Evolutionary conservation across 768 basidiomycete species (phyloP).

Genomic region (Agaricus subrufescens): DNA sequence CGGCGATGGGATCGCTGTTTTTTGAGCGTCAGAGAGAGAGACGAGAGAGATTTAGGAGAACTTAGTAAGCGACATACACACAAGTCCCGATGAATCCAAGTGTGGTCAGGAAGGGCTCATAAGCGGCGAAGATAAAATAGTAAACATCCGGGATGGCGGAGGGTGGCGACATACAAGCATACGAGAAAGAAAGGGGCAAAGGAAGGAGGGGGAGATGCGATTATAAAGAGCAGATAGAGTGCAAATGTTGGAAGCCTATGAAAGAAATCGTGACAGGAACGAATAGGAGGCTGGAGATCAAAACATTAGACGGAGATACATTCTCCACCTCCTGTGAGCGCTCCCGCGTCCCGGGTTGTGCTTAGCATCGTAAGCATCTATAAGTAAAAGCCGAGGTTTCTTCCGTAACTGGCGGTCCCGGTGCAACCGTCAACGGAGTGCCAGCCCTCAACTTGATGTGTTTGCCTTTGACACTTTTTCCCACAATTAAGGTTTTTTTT

Average conservation of each 20-base stretch:
- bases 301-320: neutral
- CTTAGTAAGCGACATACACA: constrained; percentile 25
- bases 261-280: constrained; percentile 11
- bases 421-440: neutral
- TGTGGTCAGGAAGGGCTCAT: constrained; percentile 65
- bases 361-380: neutral
- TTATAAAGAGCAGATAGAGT: constrained; percentile 1
- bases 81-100: constrained; percentile 65
- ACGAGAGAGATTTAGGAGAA: neutral
- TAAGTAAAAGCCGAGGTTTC: neutral
- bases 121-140: constrained; percentile 68
- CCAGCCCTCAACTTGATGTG: constrained; percentile 32
- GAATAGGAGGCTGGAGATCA: neutral
- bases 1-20: constrained; percentile 55
- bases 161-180: constrained; percentile 28
- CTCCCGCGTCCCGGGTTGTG: too few species aligned
- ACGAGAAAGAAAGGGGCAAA: constrained; percentile 10
- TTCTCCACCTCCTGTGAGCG: neutral
- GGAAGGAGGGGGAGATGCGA: neutral
- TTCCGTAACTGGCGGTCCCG: neutral
- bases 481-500: constrained; percentile 4
- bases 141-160: constrained; percentile 73
- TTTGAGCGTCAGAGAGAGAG: constrained; percentile 4
- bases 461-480: constrained; percentile 20
- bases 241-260: neutral